Percentiles rank a stretch among this genome's conserved stretches.
phyloP scores from a whole-genome alignment of 805 yeast genomes.

The Candida insectalens region DNA sequence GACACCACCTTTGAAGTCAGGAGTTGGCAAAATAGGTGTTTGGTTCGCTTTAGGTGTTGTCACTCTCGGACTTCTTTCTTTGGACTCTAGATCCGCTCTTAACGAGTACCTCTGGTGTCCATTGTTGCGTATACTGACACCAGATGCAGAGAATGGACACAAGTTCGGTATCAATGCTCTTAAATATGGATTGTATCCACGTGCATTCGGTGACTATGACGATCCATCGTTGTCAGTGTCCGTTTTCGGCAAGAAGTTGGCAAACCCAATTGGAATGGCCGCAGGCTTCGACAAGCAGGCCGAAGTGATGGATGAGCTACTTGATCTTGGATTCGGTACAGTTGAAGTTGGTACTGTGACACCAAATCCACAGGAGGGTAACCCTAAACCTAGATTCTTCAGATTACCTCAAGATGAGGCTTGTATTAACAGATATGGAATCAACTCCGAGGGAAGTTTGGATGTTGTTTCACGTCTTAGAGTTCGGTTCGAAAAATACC shows the following conservation, averaged over 20 bases:
- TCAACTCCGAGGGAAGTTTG: constrained; percentile 84
- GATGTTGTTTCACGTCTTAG: constrained; percentile 61
- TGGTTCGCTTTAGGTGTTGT: constrained; percentile 16
- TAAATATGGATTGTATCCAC: constrained; percentile 63
- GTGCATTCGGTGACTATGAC: constrained; percentile 42
- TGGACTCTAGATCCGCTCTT: constrained; percentile 74
- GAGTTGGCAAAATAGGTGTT: constrained; percentile 9
- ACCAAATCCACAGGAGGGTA: constrained; percentile 89
- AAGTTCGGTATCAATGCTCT: constrained; percentile 58
- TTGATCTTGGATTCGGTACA: constrained; percentile 73
- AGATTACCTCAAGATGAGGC: constrained; percentile 80
- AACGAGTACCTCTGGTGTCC: constrained; percentile 83
- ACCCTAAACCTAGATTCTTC: constrained; percentile 88
- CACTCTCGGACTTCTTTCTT: constrained; percentile 41
- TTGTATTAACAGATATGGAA: constrained; percentile 90
- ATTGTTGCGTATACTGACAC: constrained; percentile 49
- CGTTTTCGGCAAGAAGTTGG: constrained; percentile 55
- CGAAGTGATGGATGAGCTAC: constrained; percentile 77
- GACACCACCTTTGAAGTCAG: constrained; percentile 18
- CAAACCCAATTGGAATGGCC: constrained; percentile 83
- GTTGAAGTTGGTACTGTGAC: constrained; percentile 93
- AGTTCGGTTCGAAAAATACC: constrained; percentile 43
- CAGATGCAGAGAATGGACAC: constrained; percentile 89
- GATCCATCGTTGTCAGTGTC: constrained; percentile 45
- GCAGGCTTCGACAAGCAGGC: constrained; percentile 96